Evolutionary conservation across 306 rosid genomes (phyloP), one percentile per base, ranked within the genome.

Genomic region (Quillaja saponaria): DNA sequence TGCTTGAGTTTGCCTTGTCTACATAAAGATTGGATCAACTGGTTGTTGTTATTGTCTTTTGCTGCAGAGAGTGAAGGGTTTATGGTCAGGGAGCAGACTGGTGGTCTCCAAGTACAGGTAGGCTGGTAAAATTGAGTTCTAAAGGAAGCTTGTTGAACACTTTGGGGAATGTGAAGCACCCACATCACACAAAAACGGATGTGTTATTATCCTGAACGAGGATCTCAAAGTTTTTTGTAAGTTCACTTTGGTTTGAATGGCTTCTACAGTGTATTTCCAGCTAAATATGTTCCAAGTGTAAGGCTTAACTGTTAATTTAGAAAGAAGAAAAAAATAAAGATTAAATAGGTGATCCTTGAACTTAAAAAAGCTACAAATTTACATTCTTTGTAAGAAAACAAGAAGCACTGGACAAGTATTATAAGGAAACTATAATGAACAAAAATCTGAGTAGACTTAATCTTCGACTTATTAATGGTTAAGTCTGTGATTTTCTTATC

Each of bases 1-100:
- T 80, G 84, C 73, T 78, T 84, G 53, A 91, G 90, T 76, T 79
- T 82, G 21, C 95, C 97, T 21, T 77, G 78, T 63, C 68, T 86
- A 67, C 95, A 88, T 1, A 88, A 67, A n/a, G 92, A 86, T 72
- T 86, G 95, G 38, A 91, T 88, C 64, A 82, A 61, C 17, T 55
- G 78, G 69, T 88, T 79, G 44, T 70, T 83, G 66, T 71, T 69
- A 28, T 37, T 37, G 34, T 33, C 64, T 31, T 70, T 73, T 9
- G 60, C 13, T 2, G 72, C 41, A 21, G 73, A 20, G 44, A 21
- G 8, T 14, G 85, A 78, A 68, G 79, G 73, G 45, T 81, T 78
- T 45, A 81, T 63, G 38, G 84, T 49, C 46, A 81, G 13, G 58
- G 78, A 88, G 69, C 67, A 77, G 10, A 66, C 34, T 0, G 86